These are phyloP conservation scores for Rhizopogon hawkerae DNA, from an alignment of 1,284 basidiomycete genomes.

Conservation along the genomic window DNA sequence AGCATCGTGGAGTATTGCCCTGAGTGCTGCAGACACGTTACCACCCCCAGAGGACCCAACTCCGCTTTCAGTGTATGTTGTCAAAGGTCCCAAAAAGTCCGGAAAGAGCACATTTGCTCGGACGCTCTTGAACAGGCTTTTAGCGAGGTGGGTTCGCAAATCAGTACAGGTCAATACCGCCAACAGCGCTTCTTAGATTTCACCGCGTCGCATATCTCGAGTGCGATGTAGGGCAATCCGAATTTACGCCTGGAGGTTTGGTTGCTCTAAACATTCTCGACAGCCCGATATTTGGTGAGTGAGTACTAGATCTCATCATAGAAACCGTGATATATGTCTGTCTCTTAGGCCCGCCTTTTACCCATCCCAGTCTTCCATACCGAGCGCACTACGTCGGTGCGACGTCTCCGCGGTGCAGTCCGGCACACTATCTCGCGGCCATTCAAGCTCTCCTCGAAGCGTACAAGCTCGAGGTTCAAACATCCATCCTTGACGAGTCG, in stretches of 20 bases:
- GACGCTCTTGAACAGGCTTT: conserved; percentile 65
- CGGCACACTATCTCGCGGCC: conserved; percentile 70
- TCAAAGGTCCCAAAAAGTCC: conserved; percentile 79
- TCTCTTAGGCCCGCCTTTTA: conserved; percentile 70
- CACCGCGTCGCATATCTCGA: conserved; percentile 82
- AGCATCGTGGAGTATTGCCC: conserved; percentile 48
- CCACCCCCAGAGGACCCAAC: conserved; percentile 9
- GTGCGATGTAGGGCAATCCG: conserved; percentile 89
- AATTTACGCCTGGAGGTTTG: conserved; percentile 84
- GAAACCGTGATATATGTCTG: background rate
- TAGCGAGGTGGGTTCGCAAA: conserved; percentile 37
- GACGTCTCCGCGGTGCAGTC: conserved; percentile 70
- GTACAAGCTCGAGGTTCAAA: conserved; percentile 65
- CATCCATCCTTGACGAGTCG: conserved; percentile 18
- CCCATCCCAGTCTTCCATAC: conserved; percentile 65
- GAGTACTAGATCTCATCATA: background rate
- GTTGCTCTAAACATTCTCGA: conserved; percentile 75
- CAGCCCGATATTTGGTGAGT: conserved; percentile 59
- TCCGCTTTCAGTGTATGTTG: conserved; percentile 38
- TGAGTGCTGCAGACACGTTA: conserved; percentile 22
- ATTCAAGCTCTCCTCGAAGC: conserved; percentile 62
- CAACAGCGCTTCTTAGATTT: conserved; percentile 37
- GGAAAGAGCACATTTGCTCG: conserved; percentile 88
- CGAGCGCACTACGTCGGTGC: conserved; percentile 82
- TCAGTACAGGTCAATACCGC: background rate